phyloP scores from a whole-genome alignment of 164 flowering plant species.

The Akebia trifoliata region DNA sequence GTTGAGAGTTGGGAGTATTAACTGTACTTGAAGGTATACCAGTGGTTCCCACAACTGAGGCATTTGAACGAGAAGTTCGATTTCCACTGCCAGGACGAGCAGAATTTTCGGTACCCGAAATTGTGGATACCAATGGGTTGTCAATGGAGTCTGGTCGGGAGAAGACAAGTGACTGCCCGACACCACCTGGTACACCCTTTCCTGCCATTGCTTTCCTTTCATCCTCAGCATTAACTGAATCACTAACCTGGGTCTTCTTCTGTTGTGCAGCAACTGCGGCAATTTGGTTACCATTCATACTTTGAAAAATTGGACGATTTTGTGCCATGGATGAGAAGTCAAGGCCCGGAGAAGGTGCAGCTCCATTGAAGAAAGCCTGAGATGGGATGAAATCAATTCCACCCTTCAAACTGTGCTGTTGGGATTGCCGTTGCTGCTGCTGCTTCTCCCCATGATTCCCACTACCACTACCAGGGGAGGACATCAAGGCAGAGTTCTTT shows the following conservation, averaged over 20 bases:
- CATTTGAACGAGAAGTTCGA: slow-evolving; percentile 38
- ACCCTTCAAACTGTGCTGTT: slow-evolving; percentile 44
- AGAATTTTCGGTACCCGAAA: slow-evolving; percentile 48
- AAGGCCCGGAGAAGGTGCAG: slow-evolving; percentile 44
- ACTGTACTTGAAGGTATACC: slow-evolving; percentile 8
- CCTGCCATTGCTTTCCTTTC: slow-evolving; percentile 43
- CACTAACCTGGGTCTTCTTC: slow-evolving; percentile 45
- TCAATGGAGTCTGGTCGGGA: slow-evolving; percentile 50
- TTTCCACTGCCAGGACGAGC: slow-evolving; percentile 29
- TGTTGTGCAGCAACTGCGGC: slow-evolving; percentile 55
- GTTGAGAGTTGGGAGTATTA: slow-evolving; percentile 33
- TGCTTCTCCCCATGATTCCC: slow-evolving; percentile 42
- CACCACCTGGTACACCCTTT: slow-evolving; percentile 27
- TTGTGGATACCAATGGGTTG: slow-evolving; percentile 36
- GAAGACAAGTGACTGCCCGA: slow-evolving; percentile 61
- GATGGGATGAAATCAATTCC: slow-evolving; percentile 57
- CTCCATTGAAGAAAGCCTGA: slow-evolving; percentile 57
- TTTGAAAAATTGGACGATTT: slow-evolving; percentile 61
- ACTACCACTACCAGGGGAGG: slow-evolving; percentile 33
- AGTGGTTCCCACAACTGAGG: too few species aligned
- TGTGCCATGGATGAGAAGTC: slow-evolving; percentile 68
- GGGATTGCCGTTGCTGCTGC: slow-evolving; percentile 32
- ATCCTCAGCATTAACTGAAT: slow-evolving; percentile 40
- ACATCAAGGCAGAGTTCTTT: slow-evolving; percentile 63
- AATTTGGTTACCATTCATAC: slow-evolving; percentile 49